Conservation (phyloP, 495 filamentous ascomycete genomes). For the Clavariopsis aquatica region DNA sequence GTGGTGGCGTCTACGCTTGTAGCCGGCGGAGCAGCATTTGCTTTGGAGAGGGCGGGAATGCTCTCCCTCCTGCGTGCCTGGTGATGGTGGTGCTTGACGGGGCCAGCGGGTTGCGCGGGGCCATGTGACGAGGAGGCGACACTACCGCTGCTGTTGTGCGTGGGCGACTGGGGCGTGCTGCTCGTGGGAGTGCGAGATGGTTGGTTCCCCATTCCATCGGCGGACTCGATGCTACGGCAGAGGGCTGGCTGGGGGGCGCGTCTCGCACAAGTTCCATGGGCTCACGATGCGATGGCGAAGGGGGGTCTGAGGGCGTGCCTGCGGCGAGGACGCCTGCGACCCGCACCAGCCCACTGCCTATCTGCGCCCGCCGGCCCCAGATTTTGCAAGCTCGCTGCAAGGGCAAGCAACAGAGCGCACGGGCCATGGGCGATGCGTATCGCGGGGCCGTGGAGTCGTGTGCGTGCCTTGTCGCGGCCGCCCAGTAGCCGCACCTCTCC, state of each 20-base stretch:
- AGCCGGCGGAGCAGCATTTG: slow-evolving; percentile 42
- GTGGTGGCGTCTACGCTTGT: slow-evolving; percentile 39
- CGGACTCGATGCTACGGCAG: too few species aligned
- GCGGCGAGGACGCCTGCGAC: too few species aligned
- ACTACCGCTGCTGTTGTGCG: background rate
- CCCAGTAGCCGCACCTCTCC: too few species aligned
- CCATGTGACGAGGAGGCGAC: slow-evolving; percentile 27
- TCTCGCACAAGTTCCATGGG: too few species aligned
- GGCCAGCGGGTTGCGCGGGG: background rate
- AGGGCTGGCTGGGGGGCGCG: too few species aligned
- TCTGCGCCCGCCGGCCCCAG: background rate
- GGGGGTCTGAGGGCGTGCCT: background rate
- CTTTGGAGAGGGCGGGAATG: slow-evolving; percentile 38
- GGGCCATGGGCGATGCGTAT: too few species aligned
- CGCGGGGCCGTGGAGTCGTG: too few species aligned
- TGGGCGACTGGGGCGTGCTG: slow-evolving; percentile 36
- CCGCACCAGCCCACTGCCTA: background rate
- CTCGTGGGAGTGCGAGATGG: slow-evolving; percentile 14
- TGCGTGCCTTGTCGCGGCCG: too few species aligned
- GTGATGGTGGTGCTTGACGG: background rate
- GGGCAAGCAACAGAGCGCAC: too few species aligned
- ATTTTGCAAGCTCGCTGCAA: too few species aligned
- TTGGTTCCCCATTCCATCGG: slow-evolving; percentile 37
- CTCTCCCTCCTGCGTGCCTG: slow-evolving; percentile 42
- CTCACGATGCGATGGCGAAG: too few species aligned